Conservation (phyloP, 2,329 filamentous ascomycete genomes). For the Knufia fluminis region DNA sequence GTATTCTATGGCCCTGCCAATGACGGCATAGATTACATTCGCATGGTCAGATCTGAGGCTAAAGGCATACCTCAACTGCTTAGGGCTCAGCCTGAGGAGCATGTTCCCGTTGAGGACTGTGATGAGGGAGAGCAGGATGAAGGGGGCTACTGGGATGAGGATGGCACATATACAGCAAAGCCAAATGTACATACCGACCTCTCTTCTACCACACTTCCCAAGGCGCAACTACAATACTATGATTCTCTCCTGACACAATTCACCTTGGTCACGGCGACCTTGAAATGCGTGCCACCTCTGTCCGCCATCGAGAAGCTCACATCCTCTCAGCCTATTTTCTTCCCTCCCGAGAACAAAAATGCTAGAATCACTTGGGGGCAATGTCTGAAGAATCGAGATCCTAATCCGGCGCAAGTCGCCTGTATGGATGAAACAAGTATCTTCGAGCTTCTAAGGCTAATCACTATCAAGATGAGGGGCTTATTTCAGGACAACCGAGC, state of each 20-base stretch:
- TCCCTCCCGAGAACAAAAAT: constrained; percentile 45
- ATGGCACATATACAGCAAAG: constrained; percentile 68
- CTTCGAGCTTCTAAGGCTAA: constrained; percentile 54
- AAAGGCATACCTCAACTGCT: constrained; percentile 62
- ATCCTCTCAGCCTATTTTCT: constrained; percentile 42
- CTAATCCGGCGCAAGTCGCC: constrained; percentile 42
- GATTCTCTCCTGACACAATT: constrained; percentile 57
- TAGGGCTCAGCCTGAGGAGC: constrained; percentile 3
- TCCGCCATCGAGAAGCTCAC: constrained; percentile 46
- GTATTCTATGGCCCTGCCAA: constrained; percentile 58
- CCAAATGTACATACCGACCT: constrained; percentile 32
- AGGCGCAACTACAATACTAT: constrained; percentile 60
- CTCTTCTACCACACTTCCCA: constrained; percentile 33
- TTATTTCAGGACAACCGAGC: constrained; percentile 54
- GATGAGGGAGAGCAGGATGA: constrained; percentile 2
- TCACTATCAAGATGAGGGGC: constrained; percentile 50
- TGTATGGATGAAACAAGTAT: constrained; percentile 53
- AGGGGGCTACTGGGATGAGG: constrained; percentile 36
- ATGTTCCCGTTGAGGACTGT: background rate
- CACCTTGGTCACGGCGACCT: constrained; percentile 49
- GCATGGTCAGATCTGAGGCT: constrained; percentile 70
- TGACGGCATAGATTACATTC: constrained; percentile 61
- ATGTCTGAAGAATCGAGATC: constrained; percentile 32
- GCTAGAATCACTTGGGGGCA: constrained; percentile 49
- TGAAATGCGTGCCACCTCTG: constrained; percentile 49